A percentile compares a stretch with the other conserved stretches of the same genome.
Conservation (phyloP, 352 stramenopile species). For the Aphanomyces astaci region DNA sequence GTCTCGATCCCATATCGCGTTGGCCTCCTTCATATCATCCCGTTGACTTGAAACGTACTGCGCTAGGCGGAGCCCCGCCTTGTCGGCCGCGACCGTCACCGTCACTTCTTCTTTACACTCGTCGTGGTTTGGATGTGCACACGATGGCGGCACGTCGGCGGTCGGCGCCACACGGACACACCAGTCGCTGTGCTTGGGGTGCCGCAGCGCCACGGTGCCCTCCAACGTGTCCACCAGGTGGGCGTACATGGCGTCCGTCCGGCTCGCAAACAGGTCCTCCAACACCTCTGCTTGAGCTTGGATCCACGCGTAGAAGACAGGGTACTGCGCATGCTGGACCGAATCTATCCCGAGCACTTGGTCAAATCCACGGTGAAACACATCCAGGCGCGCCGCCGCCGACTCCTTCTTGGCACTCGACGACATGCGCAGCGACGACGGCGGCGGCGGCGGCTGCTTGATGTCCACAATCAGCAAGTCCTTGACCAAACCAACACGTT, state of each 20-base stretch:
- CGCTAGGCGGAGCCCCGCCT: neutral
- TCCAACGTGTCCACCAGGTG: slow-evolving; percentile 48
- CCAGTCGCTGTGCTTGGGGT: slow-evolving; percentile 25
- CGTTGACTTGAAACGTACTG: neutral
- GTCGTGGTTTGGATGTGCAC: neutral
- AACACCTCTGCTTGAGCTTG: slow-evolving; percentile 52
- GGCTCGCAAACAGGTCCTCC: slow-evolving; percentile 55
- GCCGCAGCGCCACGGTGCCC: slow-evolving; percentile 40
- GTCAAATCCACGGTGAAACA: slow-evolving; percentile 71
- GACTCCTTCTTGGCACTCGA: slow-evolving; percentile 61
- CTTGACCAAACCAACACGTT: slow-evolving; percentile 58
- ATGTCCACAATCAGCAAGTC: slow-evolving; percentile 69
- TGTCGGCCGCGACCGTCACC: neutral
- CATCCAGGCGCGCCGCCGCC: too few species aligned
- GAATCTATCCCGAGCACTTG: slow-evolving; percentile 42
- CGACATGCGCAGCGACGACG: slow-evolving; percentile 71
- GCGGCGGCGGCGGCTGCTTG: slow-evolving; percentile 43
- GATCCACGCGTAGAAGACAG: slow-evolving; percentile 62
- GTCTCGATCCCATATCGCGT: neutral
- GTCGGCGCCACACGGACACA: neutral
- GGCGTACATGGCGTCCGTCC: slow-evolving; percentile 51
- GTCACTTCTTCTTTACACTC: neutral
- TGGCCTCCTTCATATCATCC: neutral
- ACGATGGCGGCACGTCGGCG: neutral
- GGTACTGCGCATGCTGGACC: neutral